These are phyloP conservation scores for Emericellopsis terricola DNA, from an alignment of 495 filamentous ascomycete species.

Conservation along the genomic window DNA sequence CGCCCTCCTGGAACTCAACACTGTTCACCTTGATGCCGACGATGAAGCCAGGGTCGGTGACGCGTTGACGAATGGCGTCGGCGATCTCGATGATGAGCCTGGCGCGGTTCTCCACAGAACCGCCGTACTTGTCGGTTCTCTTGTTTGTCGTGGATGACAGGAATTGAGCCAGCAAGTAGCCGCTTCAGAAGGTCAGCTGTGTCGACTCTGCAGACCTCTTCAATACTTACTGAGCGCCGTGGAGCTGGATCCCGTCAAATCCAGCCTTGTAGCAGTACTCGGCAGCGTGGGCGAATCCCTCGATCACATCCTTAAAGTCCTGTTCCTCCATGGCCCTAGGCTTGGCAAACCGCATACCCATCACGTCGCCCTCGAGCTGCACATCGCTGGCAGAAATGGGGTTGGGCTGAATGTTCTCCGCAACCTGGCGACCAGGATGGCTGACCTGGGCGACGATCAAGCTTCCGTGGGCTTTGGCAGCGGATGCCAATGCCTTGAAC, in stretches of 20 bases:
- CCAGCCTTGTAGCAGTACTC: constrained; percentile 38
- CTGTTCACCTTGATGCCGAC: constrained; percentile 50
- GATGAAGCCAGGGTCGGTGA: constrained; percentile 27
- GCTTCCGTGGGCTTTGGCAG: constrained; percentile 31
- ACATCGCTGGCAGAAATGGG: constrained; percentile 44
- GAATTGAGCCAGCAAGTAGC: constrained; percentile 58
- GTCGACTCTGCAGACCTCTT: no score
- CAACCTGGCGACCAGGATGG: constrained; percentile 43
- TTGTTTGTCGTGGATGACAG: constrained; percentile 39
- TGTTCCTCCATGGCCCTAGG: constrained; percentile 22
- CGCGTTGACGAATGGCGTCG: constrained; percentile 25
- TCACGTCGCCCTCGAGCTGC: constrained; percentile 21
- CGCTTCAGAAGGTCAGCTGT: constrained; percentile 8
- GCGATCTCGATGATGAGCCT: constrained; percentile 36
- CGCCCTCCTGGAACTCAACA: constrained; percentile 44
- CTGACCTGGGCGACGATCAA: constrained; percentile 40
- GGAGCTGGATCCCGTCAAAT: constrained; percentile 40
- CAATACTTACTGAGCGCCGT: constrained; percentile 22
- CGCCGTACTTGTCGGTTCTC: constrained; percentile 45
- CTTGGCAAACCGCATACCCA: constrained; percentile 9
- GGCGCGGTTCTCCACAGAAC: constrained; percentile 34
- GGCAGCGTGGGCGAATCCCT: constrained; percentile 35
- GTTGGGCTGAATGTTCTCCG: constrained; percentile 27
- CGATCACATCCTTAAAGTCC: constrained; percentile 30
- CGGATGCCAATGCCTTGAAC: constrained; percentile 31